A percentile compares a stretch with the other conserved stretches of the same genome.
phyloP scores from a whole-genome alignment of 2,329 filamentous ascomycete genomes.

The Massarina eburnea region DNA sequence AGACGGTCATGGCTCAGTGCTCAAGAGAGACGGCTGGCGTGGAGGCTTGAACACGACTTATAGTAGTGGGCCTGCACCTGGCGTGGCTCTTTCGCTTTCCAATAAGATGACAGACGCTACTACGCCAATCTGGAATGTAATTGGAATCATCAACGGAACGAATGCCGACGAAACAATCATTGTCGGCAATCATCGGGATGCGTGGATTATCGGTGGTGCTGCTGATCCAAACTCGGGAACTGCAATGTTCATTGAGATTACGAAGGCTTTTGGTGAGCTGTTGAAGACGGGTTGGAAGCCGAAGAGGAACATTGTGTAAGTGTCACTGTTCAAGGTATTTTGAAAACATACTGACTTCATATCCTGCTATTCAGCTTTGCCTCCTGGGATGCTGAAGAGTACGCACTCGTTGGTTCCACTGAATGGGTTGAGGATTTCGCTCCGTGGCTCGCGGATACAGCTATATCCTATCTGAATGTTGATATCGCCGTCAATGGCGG shows the following conservation, averaged over 20 bases:
- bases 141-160: conserved; percentile 63
- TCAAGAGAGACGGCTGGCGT: conserved; percentile 20
- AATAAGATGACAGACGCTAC: conserved; percentile 78
- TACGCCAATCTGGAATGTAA: conserved; percentile 75
- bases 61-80: conserved; percentile 4
- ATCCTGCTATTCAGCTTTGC: no score
- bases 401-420: conserved; percentile 26
- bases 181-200: conserved; percentile 52
- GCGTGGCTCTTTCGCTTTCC: conserved; percentile 8
- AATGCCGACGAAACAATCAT: conserved; percentile 55
- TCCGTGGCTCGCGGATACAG: conserved; percentile 40
- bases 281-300: conserved; percentile 50
- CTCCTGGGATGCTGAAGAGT: conserved; percentile 38
- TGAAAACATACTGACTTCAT: no score
- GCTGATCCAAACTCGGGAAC: conserved; percentile 51
- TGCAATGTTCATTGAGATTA: conserved; percentile 47
- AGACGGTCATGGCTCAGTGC: conserved; percentile 72
- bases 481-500: conserved; percentile 45
- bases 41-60: conserved; percentile 14
- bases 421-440: conserved; percentile 49
- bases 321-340: no score
- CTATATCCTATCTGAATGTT: conserved; percentile 49
- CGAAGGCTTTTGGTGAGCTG: conserved; percentile 47
- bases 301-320: conserved; percentile 44
- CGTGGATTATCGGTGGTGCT: conserved; percentile 35